These are phyloP conservation scores for Zygotorulaspora florentina DNA, from an alignment of 805 yeast species.

Conservation along the genomic window DNA sequence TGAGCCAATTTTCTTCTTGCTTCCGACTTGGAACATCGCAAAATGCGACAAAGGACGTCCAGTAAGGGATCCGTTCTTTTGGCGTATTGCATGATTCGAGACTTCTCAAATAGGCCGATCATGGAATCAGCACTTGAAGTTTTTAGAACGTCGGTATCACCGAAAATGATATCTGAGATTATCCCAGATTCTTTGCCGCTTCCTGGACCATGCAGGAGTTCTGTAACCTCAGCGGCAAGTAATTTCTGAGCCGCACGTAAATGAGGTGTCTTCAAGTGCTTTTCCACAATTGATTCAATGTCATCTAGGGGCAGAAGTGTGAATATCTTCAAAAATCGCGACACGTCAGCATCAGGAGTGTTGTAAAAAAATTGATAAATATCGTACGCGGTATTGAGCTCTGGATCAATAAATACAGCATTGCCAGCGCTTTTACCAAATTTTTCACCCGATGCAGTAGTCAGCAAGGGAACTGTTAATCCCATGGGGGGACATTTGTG, in stretches of 20 bases:
- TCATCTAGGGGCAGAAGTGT: constrained; percentile 67
- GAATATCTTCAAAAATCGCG: constrained; percentile 63
- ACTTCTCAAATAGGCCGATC: constrained; percentile 17
- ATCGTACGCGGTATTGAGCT: constrained; percentile 73
- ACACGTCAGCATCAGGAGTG: constrained; percentile 71
- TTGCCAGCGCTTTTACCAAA: constrained; percentile 97
- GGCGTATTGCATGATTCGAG: constrained; percentile 18
- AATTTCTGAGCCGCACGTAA: constrained; percentile 66
- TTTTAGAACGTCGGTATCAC: constrained; percentile 2
- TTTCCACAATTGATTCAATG: constrained; percentile 49
- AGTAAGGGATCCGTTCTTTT: constrained; percentile 41
- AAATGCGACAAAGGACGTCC: constrained; percentile 46
- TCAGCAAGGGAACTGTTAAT: constrained; percentile 81
- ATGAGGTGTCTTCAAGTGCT: constrained; percentile 59
- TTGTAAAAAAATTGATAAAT: constrained; percentile 83
- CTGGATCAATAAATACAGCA: constrained; percentile 79
- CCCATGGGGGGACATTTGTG: constrained; percentile 51
- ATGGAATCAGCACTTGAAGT: constrained; percentile 15
- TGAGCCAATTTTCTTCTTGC: constrained; percentile 56
- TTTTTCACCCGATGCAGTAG: constrained; percentile 85
- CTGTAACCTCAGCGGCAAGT: constrained; percentile 81
- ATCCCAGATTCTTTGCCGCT: constrained; percentile 63
- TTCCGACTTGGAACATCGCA: constrained; percentile 51
- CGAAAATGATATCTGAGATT: constrained; percentile 62
- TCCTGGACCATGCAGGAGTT: constrained; percentile 80